These are phyloP conservation scores for Tricholoma bakamatsutake DNA, from an alignment of 768 basidiomycete genomes.

Conservation along the genomic window DNA sequence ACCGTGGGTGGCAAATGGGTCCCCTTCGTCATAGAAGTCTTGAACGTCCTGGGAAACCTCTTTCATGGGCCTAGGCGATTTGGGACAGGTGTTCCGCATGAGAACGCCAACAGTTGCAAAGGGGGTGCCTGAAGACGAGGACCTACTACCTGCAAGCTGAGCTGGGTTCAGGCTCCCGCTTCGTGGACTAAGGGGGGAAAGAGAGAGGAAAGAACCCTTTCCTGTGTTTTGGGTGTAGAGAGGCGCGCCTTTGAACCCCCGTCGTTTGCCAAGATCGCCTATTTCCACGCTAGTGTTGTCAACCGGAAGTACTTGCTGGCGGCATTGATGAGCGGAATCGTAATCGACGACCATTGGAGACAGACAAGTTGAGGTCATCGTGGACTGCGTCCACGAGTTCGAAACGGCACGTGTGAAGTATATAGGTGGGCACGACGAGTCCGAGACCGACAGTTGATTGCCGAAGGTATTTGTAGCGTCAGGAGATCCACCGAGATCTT, in stretches of 20 bases:
- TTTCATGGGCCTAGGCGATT: conserved; percentile 8
- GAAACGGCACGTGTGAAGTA: not conserved
- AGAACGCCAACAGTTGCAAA: conserved; percentile 18
- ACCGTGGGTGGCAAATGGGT: conserved; percentile 16
- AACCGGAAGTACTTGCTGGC: not conserved
- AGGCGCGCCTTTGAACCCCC: conserved; percentile 28
- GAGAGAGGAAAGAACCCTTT: conserved; percentile 17
- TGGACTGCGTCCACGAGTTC: not conserved
- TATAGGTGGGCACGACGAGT: not conserved
- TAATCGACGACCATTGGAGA: conserved; percentile 1
- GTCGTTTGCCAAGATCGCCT: conserved; percentile 22
- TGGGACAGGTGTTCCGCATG: conserved; percentile 18
- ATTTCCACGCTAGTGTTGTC: conserved; percentile 8
- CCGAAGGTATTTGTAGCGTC: not conserved
- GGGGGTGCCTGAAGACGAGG: conserved; percentile 10
- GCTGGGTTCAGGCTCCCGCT: conserved; percentile 10
- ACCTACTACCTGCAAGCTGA: not conserved
- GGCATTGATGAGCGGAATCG: not conserved
- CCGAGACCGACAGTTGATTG: not conserved
- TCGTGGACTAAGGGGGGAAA: conserved; percentile 15
- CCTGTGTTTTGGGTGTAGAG: conserved; percentile 13
- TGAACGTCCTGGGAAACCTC: conserved; percentile 15
- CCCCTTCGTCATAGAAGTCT: conserved; percentile 10
- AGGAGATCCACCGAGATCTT: not conserved
- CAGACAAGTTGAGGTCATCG: not conserved